phyloP scores from a whole-genome alignment of 2,329 filamentous ascomycete genomes.

The Coniochaeta sp. region DNA sequence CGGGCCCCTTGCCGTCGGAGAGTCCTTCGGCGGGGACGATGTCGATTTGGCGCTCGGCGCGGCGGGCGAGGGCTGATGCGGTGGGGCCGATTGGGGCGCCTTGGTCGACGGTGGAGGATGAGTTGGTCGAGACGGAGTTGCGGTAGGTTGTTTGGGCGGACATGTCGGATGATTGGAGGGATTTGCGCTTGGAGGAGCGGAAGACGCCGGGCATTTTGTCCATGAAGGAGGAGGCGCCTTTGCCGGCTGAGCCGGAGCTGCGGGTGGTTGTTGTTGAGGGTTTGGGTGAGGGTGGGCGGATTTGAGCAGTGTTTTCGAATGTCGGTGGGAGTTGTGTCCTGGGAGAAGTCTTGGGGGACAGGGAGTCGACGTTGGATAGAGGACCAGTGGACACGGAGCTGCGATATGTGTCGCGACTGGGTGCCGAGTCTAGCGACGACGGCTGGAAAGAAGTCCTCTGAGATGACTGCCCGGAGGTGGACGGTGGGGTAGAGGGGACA shows the following conservation, averaged over 20 bases:
- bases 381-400: constrained; percentile 2
- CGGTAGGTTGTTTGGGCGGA: neutral
- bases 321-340: neutral
- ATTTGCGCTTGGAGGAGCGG: neutral
- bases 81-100: neutral
- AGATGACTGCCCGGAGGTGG: neutral
- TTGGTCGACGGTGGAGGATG: neutral
- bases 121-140: neutral
- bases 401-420: neutral
- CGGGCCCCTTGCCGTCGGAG: neutral
- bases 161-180: neutral
- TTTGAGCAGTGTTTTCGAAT: neutral
- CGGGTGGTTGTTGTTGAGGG: neutral
- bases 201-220: constrained; percentile 2
- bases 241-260: neutral
- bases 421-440: neutral
- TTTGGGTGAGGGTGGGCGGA: neutral
- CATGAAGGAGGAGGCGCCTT: neutral
- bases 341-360: neutral
- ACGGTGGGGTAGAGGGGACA: neutral
- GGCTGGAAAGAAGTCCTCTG: constrained; percentile 4
- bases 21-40: constrained; percentile 1
- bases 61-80: neutral
- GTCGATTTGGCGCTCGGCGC: constrained; percentile 1
- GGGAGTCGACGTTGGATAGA: neutral